Base-by-base conservation (phyloP, 2,329 filamentous ascomycete species). In the Penicillium sp. region DNA sequence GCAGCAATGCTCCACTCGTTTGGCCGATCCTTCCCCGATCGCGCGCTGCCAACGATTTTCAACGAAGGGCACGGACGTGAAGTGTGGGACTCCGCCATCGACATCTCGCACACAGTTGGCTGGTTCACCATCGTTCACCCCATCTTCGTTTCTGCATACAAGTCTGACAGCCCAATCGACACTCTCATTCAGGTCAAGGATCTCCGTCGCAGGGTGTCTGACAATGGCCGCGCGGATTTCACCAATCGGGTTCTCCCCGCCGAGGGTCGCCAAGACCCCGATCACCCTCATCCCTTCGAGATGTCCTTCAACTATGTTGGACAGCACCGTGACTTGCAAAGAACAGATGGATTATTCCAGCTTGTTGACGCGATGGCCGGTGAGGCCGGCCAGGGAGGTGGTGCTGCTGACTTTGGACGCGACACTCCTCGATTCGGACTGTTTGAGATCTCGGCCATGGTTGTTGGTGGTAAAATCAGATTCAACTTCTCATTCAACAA, bases 91-190 rank as follows among this genome's bases (percentile, higher is more conserved):
- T 45, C 69, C 0, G 70, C 69, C 2, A 74, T 81, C 45, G 79
- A 81, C 45, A 71, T 81, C 5, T 78, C 78, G 3, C 71, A 76
- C 5, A 81, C 79, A 1, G 71, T 81, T 2, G 79, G 79, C 6
- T 81, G 79, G 79, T 81, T 81, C 54, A 81, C 79, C 0, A 77
- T 76, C 21, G 62, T 81, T 7, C 77, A 76, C 47, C 78, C 78
- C 0, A 72, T 79, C 4, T 72, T 71, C 24, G 67, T 77, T 0
- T 57, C 63, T 2, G 56, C 60, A 3, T 60, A 67, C 32, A 63
- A 61, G 13, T 41, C 66, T 1, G 56, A 68, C 1, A 55, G 67
- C 45, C 63, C 71, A 0, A 51, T 71, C 5, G 67, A 72, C 5
- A 70, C 70, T 4, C 58, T 75, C 4, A 56, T 70, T 1, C 65